Evolutionary conservation across 306 rosid genomes (phyloP).

Genomic region (Casuarina cunninghamiana): DNA sequence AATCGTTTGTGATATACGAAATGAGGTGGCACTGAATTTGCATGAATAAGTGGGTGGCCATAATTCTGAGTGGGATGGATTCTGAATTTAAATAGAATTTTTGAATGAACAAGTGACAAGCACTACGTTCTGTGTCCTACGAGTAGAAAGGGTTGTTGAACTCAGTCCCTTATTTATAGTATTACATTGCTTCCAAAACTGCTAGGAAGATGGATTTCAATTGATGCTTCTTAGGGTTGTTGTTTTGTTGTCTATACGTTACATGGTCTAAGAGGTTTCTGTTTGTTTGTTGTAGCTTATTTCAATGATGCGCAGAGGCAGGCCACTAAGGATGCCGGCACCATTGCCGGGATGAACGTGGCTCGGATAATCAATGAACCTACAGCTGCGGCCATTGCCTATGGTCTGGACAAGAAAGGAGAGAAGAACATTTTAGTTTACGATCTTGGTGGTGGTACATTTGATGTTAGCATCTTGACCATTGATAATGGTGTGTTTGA

Average conservation of each 20-base stretch:
- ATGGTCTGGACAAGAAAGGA: slow-evolving; percentile 51
- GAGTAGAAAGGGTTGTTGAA: not conserved
- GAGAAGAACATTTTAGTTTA: slow-evolving; percentile 50
- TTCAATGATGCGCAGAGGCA: slow-evolving; percentile 63
- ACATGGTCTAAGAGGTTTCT: slow-evolving; percentile 9
- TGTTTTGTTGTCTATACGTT: not conserved
- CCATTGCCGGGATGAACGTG: slow-evolving; percentile 53
- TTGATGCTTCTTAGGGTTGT: not conserved
- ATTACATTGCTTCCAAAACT: not conserved
- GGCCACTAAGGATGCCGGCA: slow-evolving; percentile 54
- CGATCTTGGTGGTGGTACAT: slow-evolving; percentile 70
- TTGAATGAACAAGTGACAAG: not conserved
- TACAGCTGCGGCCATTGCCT: slow-evolving; percentile 54
- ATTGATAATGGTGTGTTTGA: slow-evolving; percentile 63
- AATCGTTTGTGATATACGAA: not conserved
- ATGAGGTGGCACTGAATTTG: not conserved
- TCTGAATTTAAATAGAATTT: not conserved
- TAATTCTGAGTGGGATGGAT: not conserved
- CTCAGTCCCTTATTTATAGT: not conserved
- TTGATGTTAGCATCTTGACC: slow-evolving; percentile 62
- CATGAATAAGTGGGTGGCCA: not conserved
- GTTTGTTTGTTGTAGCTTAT: slow-evolving; percentile 37
- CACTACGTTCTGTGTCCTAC: not conserved
- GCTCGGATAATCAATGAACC: slow-evolving; percentile 54
- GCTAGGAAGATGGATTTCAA: not conserved